Evolutionary conservation across 108 stramenopile species (phyloP).

Genomic region (Cyclotella baltica): DNA sequence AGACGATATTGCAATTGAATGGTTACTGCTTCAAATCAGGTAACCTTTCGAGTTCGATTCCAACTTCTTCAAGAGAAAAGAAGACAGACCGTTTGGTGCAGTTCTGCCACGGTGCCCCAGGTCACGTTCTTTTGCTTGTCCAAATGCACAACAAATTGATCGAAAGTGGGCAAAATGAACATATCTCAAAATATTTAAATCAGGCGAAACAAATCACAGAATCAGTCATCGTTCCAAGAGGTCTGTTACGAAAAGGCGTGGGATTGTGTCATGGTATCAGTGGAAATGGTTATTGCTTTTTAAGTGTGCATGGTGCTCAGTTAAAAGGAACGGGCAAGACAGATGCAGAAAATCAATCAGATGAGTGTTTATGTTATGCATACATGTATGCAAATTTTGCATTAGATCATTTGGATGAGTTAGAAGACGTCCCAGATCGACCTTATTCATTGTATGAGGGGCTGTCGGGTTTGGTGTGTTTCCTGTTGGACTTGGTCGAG

Average conservation of each 20-base stretch:
- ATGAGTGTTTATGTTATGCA: background rate
- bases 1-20: constrained; percentile 49
- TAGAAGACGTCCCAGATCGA: background rate
- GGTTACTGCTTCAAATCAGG: constrained; percentile 53
- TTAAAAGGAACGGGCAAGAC: background rate
- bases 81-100: constrained; percentile 71
- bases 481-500: background rate
- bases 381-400: background rate
- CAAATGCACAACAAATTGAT: too few species aligned
- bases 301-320: background rate
- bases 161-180: too few species aligned
- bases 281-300: background rate
- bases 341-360: background rate
- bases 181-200: too few species aligned
- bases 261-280: background rate
- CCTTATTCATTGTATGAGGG: background rate
- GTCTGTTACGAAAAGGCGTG: background rate
- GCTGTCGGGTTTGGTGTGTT: background rate
- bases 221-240: background rate
- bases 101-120: constrained; percentile 81
- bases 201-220: too few species aligned
- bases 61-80: background rate
- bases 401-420: background rate
- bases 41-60: constrained; percentile 55
- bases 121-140: constrained; percentile 63